Base-by-base conservation (phyloP, 1,284 basidiomycete species). In the Coriolopsis trogii region DNA sequence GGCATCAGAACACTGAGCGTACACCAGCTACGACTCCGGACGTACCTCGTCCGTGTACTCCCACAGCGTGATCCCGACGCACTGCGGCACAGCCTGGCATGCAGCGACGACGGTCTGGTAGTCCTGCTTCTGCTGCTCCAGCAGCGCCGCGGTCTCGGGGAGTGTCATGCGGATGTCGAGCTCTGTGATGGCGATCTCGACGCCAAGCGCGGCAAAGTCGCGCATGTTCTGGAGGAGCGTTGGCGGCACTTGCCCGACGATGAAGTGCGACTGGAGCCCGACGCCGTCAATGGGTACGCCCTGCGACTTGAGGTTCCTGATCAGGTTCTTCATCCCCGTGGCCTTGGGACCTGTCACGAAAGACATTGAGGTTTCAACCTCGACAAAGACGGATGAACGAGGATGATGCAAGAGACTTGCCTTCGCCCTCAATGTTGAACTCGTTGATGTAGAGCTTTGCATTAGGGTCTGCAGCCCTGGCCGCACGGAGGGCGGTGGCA, bases 181-280 rank as follows among this genome's bases (percentile, higher is more conserved):
- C 63, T 82, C 81, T 1, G 80, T 82, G 58, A 81, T 73, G 13
- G 80, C 79, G 28, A 82, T 72, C 50, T 82, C 80, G 47, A 82
- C 69, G 28, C 81, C 79, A 25, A 81, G 73, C 20, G 69, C 72
- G 12, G 74, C 70, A 66, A 82, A 75, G 29, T 69, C 65, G 45
- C 74, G 62, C 60, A 82, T 69, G 56, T 77, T 77, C 15, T 70
- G 63, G 30, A 64, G 60, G 41, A 80, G 63, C 4, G 67, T 63
- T 0, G 66, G 63, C 6, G 76, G 75, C 24, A 80, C 67, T 46
- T 70, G 58, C 39, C 77, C 79, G 25, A 82, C 74, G 56, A 80
- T 77, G 56, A 81, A 70, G 61, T 83, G 82, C 18, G 67, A 63
- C 66, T 80, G 76, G 50, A 77, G 65, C 37, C 79, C 79, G 49